Evolutionary conservation across 192 early-diverging fungal genomes (phyloP), one percentile per base, ranked within the genome.

Genomic region (Gamsiella multidivaricata): DNA sequence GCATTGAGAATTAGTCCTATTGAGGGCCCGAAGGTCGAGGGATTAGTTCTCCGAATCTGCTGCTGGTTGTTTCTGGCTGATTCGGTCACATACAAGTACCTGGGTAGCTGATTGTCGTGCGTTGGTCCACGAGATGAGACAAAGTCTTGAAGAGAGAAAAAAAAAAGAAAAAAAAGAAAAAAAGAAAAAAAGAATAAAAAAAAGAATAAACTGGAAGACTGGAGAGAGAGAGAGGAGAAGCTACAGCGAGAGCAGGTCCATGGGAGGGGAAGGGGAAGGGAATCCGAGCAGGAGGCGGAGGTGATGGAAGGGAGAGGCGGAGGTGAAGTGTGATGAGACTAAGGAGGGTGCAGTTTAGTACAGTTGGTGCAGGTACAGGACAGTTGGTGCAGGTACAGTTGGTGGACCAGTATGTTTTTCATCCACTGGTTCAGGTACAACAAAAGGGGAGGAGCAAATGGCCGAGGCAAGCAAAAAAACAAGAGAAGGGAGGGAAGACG

Each of bases 1-100:
- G 61, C 61, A 64, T 64, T 34, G 36, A 61, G 59, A 42, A 33
- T 45, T 18, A 45, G 56, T 33, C 23, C 56, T 59, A 52, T 15
- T 56, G 29, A 49, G 26, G 32, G 12, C 2, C 18, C 37, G 45
- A 33, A 51, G 33, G 33, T 36, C 45, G 34, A 63, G 49, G 15
- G 33, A 18, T 47, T 17, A 43, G 14, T 46, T 10, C 20, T 29
- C 11, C 14, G 29, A 7, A 4, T 53, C 7, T 53, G 10, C 6
- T 0, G 33, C n/a, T 28, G 51, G 5, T n/a, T n/a, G n/a, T n/a
- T n/a, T n/a, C n/a, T n/a, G n/a, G n/a, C n/a, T n/a, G n/a, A n/a
- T n/a, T n/a, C n/a, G n/a, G n/a, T n/a, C n/a, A n/a, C n/a, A n/a
- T n/a, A n/a, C n/a, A n/a, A n/a, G n/a, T n/a, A n/a, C n/a, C n/a